Percentiles rank a stretch among this genome's conserved stretches.
phyloP scores from a whole-genome alignment of 192 early-diverging fungal genomes.

The Allomyces macrogynus region DNA sequence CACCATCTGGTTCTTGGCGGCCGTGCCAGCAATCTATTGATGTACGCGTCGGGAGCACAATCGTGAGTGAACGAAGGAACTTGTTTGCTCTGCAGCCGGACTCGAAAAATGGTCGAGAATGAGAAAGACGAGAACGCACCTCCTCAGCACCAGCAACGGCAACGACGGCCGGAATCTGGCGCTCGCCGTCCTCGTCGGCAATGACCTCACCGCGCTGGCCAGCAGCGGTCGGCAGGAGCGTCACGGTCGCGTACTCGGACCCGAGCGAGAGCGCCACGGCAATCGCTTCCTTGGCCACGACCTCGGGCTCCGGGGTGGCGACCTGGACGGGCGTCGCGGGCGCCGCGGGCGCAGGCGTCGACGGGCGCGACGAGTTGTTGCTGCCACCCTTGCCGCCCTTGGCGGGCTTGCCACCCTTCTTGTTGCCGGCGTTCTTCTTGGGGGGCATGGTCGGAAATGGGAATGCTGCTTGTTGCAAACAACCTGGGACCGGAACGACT shows the following conservation, averaged over 20 bases:
- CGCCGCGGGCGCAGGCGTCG: background rate
- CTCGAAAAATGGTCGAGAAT: too few species aligned
- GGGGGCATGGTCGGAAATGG: background rate
- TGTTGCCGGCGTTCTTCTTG: background rate
- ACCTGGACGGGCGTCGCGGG: background rate
- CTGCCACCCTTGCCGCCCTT: background rate
- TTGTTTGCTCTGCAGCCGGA: too few species aligned
- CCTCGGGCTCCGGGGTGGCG: background rate
- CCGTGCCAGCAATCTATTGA: conserved; percentile 21
- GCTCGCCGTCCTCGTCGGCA: conserved; percentile 96
- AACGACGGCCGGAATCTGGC: conserved; percentile 82
- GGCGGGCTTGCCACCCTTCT: background rate
- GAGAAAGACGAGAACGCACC: conserved; percentile 23
- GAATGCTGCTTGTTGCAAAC: too few species aligned
- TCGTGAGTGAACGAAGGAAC: too few species aligned
- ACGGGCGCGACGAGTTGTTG: background rate
- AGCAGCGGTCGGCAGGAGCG: background rate
- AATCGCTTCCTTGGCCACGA: background rate
- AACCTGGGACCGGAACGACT: too few species aligned
- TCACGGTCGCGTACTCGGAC: background rate
- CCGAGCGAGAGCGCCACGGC: background rate
- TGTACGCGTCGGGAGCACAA: too few species aligned
- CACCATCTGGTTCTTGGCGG: conserved; percentile 67
- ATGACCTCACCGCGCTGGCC: conserved; percentile 50
- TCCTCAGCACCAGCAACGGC: conserved; percentile 82